phyloP scores from a whole-genome alignment of 441 rosid genomes.

The Eruca vesicaria region DNA sequence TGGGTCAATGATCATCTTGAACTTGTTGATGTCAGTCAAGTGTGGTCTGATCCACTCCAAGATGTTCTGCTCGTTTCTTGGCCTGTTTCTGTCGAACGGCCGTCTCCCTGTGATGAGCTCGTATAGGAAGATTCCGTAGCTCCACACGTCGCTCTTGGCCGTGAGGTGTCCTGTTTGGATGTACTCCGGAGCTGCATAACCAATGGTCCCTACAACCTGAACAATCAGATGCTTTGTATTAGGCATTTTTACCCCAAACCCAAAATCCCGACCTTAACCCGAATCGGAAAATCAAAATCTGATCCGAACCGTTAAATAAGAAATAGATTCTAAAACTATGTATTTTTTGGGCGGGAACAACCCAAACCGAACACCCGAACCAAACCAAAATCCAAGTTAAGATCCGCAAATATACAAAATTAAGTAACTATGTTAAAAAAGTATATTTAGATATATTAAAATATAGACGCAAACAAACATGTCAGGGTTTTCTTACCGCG shows the following conservation, averaged over 20 bases:
- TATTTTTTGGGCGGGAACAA: too few relatives aligned
- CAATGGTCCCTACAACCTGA: conserved; percentile 72
- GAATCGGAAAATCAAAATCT: too few relatives aligned
- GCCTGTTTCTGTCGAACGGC: conserved; percentile 62
- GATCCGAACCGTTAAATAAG: too few relatives aligned
- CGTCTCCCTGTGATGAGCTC: conserved; percentile 71
- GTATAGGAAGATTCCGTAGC: conserved; percentile 65
- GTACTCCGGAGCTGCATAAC: conserved; percentile 76
- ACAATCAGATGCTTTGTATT: not conserved
- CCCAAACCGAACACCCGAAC: too few relatives aligned
- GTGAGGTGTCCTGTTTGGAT: conserved; percentile 72
- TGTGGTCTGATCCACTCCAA: conserved; percentile 69
- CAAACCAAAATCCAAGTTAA: too few relatives aligned
- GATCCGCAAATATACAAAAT: too few relatives aligned
- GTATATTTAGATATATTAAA: too few relatives aligned
- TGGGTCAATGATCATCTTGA: conserved; percentile 54
- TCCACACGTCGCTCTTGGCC: conserved; percentile 65
- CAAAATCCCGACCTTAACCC: too few relatives aligned
- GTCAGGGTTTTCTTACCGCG: conserved; percentile 43
- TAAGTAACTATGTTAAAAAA: too few relatives aligned
- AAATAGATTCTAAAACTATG: too few relatives aligned
- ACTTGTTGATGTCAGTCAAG: conserved; percentile 51
- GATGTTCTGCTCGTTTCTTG: conserved; percentile 61
- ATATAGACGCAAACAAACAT: not conserved
- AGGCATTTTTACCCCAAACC: too few relatives aligned